phyloP scores from a whole-genome alignment of 2,329 filamentous ascomycete species.

The Cucurbitaria berberidis region DNA sequence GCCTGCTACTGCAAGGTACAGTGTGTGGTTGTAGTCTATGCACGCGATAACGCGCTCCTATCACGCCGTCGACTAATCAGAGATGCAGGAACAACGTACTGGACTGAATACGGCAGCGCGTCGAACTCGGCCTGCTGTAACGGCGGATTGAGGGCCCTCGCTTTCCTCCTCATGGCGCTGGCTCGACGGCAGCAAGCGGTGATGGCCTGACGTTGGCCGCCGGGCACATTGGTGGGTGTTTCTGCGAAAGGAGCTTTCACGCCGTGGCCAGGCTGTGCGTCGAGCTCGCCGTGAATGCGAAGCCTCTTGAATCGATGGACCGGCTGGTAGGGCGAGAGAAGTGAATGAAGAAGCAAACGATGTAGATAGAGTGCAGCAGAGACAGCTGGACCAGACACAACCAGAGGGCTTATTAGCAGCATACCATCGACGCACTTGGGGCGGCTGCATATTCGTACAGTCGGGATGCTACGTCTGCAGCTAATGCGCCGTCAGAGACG shows the following conservation, averaged over 20 bases:
- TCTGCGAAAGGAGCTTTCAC: conserved; percentile 7
- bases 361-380: conserved; percentile 1
- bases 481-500: conserved; percentile 17
- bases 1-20: conserved; percentile 38
- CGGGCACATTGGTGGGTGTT: conserved; percentile 16
- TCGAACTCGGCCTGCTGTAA: conserved; percentile 50
- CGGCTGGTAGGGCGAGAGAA: conserved; percentile 13
- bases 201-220: conserved; percentile 11
- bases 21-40: conserved; percentile 32
- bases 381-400: conserved; percentile 10
- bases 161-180: conserved; percentile 39
- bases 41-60: conserved; percentile 30
- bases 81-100: conserved; percentile 44
- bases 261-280: conserved; percentile 18
- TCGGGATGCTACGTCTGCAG: conserved; percentile 21
- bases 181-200: conserved; percentile 14
- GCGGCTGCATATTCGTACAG: conserved; percentile 28
- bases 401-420: conserved; percentile 18
- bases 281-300: conserved; percentile 15
- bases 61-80: conserved; percentile 28
- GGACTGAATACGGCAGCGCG: conserved; percentile 51
- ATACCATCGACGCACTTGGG: conserved; percentile 14
- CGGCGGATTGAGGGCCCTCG: conserved; percentile 27
- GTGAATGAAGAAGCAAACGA: conserved; percentile 15
- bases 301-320: conserved; percentile 11